These are phyloP conservation scores for Phylloporus sp. DNA, from an alignment of 1,284 basidiomycete genomes.

Conservation along the genomic window DNA sequence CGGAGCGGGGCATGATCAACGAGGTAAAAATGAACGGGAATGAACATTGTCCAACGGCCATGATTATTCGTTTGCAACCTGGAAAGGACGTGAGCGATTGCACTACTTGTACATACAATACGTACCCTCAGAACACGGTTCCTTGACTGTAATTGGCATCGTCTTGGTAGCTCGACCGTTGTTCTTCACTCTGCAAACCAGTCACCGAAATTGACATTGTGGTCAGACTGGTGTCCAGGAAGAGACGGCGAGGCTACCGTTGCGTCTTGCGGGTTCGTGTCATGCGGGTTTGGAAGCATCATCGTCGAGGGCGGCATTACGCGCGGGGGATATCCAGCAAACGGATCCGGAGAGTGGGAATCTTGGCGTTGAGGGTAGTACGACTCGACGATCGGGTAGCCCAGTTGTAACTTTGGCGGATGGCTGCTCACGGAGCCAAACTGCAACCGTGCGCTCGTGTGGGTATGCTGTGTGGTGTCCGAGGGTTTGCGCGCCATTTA, in stretches of 20 bases:
- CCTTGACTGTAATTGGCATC: conserved; percentile 40
- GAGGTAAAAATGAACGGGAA: neutral
- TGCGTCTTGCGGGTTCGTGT: too few relatives aligned
- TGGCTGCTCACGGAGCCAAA: conserved; percentile 31
- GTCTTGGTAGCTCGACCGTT: conserved; percentile 41
- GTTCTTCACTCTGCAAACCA: conserved; percentile 26
- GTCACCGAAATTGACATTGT: conserved; percentile 21
- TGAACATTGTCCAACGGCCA: neutral
- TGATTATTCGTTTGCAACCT: conserved; percentile 3
- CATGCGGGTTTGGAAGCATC: conserved; percentile 37
- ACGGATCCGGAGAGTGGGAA: conserved; percentile 35
- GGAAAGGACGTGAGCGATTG: neutral
- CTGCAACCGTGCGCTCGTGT: conserved; percentile 33
- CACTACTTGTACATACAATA: conserved; percentile 1
- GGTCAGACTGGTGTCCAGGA: conserved; percentile 22
- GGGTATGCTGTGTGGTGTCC: conserved; percentile 34
- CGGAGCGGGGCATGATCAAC: too few relatives aligned
- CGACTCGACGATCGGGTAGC: conserved; percentile 37
- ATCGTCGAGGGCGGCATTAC: conserved; percentile 27
- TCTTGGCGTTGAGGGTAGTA: conserved; percentile 31
- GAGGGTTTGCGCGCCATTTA: conserved; percentile 31
- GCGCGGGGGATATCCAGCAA: conserved; percentile 35
- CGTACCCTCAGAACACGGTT: conserved; percentile 38
- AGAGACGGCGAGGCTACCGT: conserved; percentile 18
- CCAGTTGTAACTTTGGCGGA: conserved; percentile 30